These are phyloP conservation scores for Claviceps sp. DNA, from an alignment of 2,329 filamentous ascomycete species.

Conservation along the genomic window DNA sequence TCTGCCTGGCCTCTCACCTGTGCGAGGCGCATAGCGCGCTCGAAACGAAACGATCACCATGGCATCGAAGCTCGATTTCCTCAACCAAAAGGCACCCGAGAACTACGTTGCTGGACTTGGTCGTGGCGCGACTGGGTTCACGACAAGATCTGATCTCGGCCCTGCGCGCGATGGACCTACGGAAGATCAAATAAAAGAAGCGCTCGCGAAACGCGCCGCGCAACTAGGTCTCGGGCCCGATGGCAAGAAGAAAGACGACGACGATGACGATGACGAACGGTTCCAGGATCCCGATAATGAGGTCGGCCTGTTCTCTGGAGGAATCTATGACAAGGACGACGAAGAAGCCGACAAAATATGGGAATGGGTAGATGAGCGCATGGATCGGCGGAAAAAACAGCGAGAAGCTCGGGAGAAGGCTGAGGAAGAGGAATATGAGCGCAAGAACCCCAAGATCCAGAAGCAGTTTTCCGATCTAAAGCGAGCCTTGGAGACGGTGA, in stretches of 20 bases:
- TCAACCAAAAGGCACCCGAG: slow-evolving; percentile 72
- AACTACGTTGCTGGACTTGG: slow-evolving; percentile 94
- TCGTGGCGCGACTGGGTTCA: slow-evolving; percentile 95
- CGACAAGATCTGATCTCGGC: slow-evolving; percentile 89
- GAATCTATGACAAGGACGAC: slow-evolving; percentile 93
- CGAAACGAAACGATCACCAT: slow-evolving; percentile 8
- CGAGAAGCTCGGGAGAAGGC: slow-evolving; percentile 90
- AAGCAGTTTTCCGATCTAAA: slow-evolving; percentile 96
- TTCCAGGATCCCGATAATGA: slow-evolving; percentile 97
- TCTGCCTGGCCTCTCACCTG: not conserved
- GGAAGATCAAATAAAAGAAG: slow-evolving; percentile 97
- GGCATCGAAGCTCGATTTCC: slow-evolving; percentile 62
- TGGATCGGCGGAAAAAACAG: slow-evolving; percentile 80
- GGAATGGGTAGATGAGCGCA: slow-evolving; percentile 89
- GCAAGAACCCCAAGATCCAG: slow-evolving; percentile 94
- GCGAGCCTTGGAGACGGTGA: slow-evolving; percentile 72
- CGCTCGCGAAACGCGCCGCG: slow-evolving; percentile 83
- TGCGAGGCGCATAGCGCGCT: slow-evolving; percentile 3
- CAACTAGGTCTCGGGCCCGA: slow-evolving; percentile 59
- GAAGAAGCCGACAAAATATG: slow-evolving; percentile 97
- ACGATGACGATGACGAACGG: slow-evolving; percentile 62
- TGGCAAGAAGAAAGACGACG: slow-evolving; percentile 59
- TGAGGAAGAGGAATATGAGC: slow-evolving; percentile 90
- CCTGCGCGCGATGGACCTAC: slow-evolving; percentile 90
- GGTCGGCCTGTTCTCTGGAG: slow-evolving; percentile 85